Evolutionary conservation across 148 eudicot species (phyloP).

Genomic region (Chenopodium album): DNA sequence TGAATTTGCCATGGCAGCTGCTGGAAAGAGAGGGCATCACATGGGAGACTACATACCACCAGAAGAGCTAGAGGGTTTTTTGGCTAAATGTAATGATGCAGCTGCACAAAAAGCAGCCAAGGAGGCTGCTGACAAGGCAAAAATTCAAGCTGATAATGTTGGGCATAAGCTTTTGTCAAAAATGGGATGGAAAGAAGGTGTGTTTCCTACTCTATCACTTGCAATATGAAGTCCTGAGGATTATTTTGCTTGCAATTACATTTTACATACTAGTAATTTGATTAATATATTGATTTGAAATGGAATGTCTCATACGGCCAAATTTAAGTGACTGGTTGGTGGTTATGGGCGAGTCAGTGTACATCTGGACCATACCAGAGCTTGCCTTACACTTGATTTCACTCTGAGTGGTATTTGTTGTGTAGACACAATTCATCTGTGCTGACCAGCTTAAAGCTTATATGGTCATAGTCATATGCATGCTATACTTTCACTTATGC

Average conservation of each 20-base stretch:
- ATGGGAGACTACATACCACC: constrained; percentile 98
- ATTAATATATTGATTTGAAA: background rate
- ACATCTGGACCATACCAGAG: background rate
- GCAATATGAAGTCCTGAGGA: background rate
- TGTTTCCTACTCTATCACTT: background rate
- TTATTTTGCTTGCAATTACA: too few species aligned
- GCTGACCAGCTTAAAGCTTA: background rate
- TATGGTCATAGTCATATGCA: too few species aligned
- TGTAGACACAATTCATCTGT: background rate
- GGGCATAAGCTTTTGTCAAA: constrained; percentile 93
- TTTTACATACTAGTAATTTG: background rate
- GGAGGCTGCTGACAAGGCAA: constrained; percentile 70
- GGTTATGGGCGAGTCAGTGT: background rate
- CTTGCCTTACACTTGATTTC: background rate
- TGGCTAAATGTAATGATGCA: constrained; percentile 83
- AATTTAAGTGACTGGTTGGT: too few species aligned
- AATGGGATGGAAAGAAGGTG: constrained; percentile 99
- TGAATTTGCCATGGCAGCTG: constrained; percentile 26
- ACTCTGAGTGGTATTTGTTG: background rate
- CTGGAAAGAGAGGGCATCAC: constrained; percentile 87
- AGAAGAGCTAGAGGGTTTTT: constrained; percentile 83
- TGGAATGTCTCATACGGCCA: too few species aligned
- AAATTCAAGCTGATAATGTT: constrained; percentile 93
- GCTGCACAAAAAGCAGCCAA: constrained; percentile 66
- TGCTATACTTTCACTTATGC: too few species aligned